Base-by-base conservation (phyloP, 2,329 filamentous ascomycete species). In the Fusarium torulosum region DNA sequence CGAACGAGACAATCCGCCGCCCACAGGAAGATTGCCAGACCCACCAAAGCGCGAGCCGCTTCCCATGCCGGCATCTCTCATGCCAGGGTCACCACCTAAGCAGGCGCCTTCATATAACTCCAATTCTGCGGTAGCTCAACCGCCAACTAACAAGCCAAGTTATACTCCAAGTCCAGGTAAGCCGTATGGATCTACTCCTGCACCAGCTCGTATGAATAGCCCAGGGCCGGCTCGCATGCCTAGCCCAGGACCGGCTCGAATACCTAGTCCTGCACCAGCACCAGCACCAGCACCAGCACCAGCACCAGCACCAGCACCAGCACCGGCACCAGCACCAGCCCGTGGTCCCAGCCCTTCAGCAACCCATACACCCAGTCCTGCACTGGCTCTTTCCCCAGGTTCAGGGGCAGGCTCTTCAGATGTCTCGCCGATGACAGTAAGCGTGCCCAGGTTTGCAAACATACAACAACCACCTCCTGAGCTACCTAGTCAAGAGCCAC, bases 1-100 rank as follows among this genome's bases (percentile, higher is more conserved):
- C 45, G 80, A 80, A 5, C 75, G 76, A 38, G 72, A 77, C n/a
- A 71, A 71, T 17, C 67, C 71, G 31, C 51, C 67, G 23, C 58
- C 72, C 4, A 59, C 61, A 38, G 59, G 65, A 51, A 58, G 69
- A 23, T 53, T 63, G 13, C 64, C 60, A 15, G 72, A 74, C 21
- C 44, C 63, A 17, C 67, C 63, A 31, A 74, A 54, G 31, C 58
- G 58, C 23, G 67, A 70, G 40, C 62, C 60, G 21, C 44, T 45
- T 49, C 59, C 63, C 23, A 63, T 59, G 35, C 66, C 72, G 41
- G 43, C 69, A 49, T 37, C 67, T 50, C 61, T 74, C 7, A 74
- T 25, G 25, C 60, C 60, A 19, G 60, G 60, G 19, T 49, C 40
- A 27, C 46, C 40, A 33, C 41, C 41, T 3, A 45, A 37, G 19